These are phyloP conservation scores for Mikania micrantha DNA, from an alignment of 129 eudicot species.

Conservation along the genomic window DNA sequence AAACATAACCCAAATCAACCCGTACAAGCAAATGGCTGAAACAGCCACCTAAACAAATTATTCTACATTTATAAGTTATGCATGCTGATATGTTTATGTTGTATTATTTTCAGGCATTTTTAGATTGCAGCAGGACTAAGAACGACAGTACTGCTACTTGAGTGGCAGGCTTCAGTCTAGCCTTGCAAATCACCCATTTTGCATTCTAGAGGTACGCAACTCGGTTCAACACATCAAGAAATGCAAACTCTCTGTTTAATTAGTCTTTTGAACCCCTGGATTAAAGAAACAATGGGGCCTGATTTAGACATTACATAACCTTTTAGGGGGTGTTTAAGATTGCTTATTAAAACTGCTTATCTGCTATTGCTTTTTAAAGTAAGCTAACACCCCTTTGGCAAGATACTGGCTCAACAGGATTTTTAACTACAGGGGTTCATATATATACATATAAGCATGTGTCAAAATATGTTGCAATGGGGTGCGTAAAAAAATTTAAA, in stretches of 20 bases:
- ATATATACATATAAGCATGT: too few species aligned
- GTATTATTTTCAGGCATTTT: constrained; percentile 41
- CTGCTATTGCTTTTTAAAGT: not conserved
- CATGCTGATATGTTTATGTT: not conserved
- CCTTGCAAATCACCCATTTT: constrained; percentile 71
- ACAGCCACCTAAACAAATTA: not conserved
- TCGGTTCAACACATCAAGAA: not conserved
- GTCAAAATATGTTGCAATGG: not conserved
- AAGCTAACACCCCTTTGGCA: not conserved
- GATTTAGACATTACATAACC: not conserved
- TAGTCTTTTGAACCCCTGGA: not conserved
- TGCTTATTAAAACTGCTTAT: not conserved
- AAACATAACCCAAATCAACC: not conserved
- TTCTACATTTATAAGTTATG: not conserved
- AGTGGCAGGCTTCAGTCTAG: constrained; percentile 86
- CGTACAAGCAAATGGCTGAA: not conserved
- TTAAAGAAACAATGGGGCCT: not conserved
- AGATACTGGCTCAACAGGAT: not conserved
- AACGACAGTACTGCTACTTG: constrained; percentile 74
- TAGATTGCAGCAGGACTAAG: constrained; percentile 95
- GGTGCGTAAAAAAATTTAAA: not conserved
- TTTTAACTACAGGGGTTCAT: too few species aligned
- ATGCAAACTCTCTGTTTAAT: not conserved
- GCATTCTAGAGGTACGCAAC: constrained; percentile 69
- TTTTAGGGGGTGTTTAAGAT: not conserved